These are phyloP conservation scores for Backusella mclennaniae DNA, from an alignment of 192 early-diverging fungal genomes.

Conservation along the genomic window DNA sequence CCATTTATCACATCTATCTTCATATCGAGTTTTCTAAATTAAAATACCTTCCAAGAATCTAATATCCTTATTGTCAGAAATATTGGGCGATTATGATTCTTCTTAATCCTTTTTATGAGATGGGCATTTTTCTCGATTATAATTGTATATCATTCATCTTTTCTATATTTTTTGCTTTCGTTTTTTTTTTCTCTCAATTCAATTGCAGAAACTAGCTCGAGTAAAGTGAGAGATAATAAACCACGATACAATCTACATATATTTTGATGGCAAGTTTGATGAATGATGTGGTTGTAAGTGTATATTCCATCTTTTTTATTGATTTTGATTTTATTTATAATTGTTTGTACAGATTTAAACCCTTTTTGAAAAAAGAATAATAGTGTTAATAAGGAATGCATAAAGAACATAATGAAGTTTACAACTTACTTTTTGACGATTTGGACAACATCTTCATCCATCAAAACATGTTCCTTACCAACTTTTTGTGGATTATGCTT, in stretches of 20 bases:
- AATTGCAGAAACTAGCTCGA: too few relatives aligned
- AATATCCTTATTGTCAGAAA: too few relatives aligned
- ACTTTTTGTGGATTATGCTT: conserved; percentile 99
- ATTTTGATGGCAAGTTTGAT: background rate
- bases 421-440: conserved; percentile 60
- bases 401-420: background rate
- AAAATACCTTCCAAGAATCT: too few relatives aligned
- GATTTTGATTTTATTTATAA: background rate
- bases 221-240: too few relatives aligned
- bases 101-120: too few relatives aligned
- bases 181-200: too few relatives aligned
- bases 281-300: background rate
- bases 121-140: too few relatives aligned
- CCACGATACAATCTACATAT: background rate
- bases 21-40: too few relatives aligned
- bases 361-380: background rate
- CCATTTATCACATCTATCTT: too few relatives aligned
- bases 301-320: background rate
- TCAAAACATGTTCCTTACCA: conserved; percentile 86
- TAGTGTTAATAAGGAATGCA: background rate
- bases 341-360: background rate
- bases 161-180: too few relatives aligned
- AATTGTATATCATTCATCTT: too few relatives aligned
- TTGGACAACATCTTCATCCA: conserved; percentile 97
- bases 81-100: too few relatives aligned